Evolutionary conservation across 78 protist species (phyloP), one percentile per base, ranked within the genome.

Genomic region (Mantamonas sphyraenae): DNA sequence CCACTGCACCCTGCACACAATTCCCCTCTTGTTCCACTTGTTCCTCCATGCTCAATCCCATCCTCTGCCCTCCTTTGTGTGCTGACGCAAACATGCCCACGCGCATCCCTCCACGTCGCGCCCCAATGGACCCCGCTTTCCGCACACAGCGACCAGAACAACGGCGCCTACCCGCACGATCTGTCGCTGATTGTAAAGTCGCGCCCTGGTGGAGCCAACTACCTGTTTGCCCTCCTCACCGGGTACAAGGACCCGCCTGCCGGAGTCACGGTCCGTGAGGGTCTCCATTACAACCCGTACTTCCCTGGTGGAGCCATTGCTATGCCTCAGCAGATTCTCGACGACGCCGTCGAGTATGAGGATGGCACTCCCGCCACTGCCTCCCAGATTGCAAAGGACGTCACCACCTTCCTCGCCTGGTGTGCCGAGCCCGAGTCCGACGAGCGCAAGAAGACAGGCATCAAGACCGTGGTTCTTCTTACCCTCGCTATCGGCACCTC

Each of bases 331-430:
- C 90, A 88, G 12, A 65, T 91, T 26, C 57, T 40, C 28, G 73
- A 82, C 70, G 86, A 56, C 24, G 26, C 31, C 47, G 79, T 92
- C 56, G 92, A 92, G 39, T 92, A 79, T 59, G 87, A 74, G 22
- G 96, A 92, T 60, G 87, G 89, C 64, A 91, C 96, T 19, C 85
- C 87, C 2, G 80, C 87, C 51, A 75, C 93, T 0, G 53, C 51
- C n/a, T 34, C 82, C n/a, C 96, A 87, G 79, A 82, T 88, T 87
- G 90, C 93, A 38, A 91, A 88, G 84, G 96, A 91, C 42, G 93
- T 88, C n/a, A 24, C 53, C 64, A 65, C 69, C 33, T 91, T 91
- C 83, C 87, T 91, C 16, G 37, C 86, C n/a, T 91, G 93, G 92
- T 47, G 16, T 47, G 53, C 86, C 17, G 90, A 90, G 73, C 87